Percentiles rank a stretch among this genome's conserved stretches.
phyloP scores from a whole-genome alignment of 352 stramenopile species.

The Globisporangium abappressorium region DNA sequence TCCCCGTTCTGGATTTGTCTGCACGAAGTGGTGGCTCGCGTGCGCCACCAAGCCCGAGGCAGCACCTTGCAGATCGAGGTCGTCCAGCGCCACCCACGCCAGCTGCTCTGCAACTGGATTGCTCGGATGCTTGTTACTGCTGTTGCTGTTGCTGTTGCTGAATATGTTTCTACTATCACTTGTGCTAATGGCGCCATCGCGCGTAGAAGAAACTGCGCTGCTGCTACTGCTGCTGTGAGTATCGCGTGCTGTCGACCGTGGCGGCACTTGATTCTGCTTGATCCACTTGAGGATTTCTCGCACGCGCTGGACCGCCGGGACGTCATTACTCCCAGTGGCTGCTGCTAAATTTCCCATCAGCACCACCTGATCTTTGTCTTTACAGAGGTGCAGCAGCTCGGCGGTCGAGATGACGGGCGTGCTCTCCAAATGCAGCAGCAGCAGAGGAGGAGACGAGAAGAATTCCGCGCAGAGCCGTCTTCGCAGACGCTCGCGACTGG shows the following conservation, averaged over 20 bases:
- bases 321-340: background rate
- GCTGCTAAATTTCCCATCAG: background rate
- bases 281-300: conserved; percentile 5
- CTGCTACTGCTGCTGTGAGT: background rate
- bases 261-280: conserved; percentile 6
- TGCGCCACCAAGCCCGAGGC: background rate
- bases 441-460: background rate
- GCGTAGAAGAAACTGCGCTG: background rate
- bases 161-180: background rate
- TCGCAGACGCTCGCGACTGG: background rate
- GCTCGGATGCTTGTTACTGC: background rate
- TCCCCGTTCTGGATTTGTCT: background rate
- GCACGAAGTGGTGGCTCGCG: background rate
- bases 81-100: background rate
- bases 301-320: background rate
- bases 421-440: background rate
- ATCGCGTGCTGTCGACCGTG: background rate
- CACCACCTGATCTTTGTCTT: background rate
- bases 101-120: background rate
- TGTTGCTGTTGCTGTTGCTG: background rate
- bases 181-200: background rate
- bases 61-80: background rate
- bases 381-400: background rate
- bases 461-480: conserved; percentile 6
- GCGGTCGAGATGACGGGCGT: background rate